Conservation (phyloP, 2,329 filamentous ascomycete genomes). For the Aspergillus sp. region DNA sequence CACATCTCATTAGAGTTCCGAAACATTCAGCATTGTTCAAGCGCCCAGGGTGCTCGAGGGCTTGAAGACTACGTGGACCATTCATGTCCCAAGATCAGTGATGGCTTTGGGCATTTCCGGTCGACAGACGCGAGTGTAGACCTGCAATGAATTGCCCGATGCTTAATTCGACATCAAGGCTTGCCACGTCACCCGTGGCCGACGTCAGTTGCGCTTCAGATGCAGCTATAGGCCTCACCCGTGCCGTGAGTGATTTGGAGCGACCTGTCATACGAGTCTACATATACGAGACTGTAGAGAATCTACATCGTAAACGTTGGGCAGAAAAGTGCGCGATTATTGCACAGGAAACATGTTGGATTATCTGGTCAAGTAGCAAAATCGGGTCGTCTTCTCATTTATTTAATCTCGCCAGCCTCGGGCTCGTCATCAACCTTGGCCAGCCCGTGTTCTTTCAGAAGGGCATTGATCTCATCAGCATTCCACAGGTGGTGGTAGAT, state of each 20-base stretch:
- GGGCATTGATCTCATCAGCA: conserved; percentile 90
- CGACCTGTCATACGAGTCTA: conserved; percentile 4
- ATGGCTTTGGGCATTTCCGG: conserved; percentile 22
- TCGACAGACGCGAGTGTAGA: conserved; percentile 20
- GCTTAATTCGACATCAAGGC: conserved; percentile 23
- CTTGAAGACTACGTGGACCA: conserved; percentile 33
- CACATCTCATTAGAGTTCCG: neutral
- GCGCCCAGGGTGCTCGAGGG: conserved; percentile 13
- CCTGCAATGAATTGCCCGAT: conserved; percentile 24
- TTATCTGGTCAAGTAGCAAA: conserved; percentile 34
- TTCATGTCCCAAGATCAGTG: conserved; percentile 18
- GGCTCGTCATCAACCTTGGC: conserved; percentile 75
- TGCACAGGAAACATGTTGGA: conserved; percentile 21
- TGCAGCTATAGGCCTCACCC: conserved; percentile 16
- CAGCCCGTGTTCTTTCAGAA: conserved; percentile 93
- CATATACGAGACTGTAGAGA: conserved; percentile 7
- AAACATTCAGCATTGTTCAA: conserved; percentile 14
- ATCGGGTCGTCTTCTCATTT: conserved; percentile 30
- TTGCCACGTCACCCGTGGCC: conserved; percentile 38
- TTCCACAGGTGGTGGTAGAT: conserved; percentile 98
- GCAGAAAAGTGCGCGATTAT: neutral
- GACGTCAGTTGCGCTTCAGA: conserved; percentile 29
- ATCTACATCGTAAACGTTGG: conserved; percentile 14
- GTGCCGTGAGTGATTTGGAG: conserved; percentile 3
- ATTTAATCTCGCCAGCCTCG: conserved; percentile 56